These are phyloP conservation scores for Cyberlindnera japonica DNA, from an alignment of 805 yeast genomes.

Conservation along the genomic window DNA sequence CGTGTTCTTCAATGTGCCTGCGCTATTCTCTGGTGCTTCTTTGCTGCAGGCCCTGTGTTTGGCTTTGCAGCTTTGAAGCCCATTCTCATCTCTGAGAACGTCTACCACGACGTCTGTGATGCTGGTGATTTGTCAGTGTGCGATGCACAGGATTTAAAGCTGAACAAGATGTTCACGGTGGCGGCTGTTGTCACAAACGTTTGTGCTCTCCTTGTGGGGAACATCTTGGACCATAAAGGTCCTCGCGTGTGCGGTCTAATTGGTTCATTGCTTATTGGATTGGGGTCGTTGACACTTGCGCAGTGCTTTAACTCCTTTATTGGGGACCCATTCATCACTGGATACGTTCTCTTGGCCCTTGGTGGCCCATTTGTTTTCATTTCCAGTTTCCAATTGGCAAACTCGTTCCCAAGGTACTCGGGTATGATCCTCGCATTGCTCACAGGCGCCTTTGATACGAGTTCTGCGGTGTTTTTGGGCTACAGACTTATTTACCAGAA, in stretches of 20 bases:
- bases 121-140: conserved; percentile 38
- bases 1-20: conserved; percentile 36
- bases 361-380: conserved; percentile 96
- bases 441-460: conserved; percentile 93
- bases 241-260: conserved; percentile 75
- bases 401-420: conserved; percentile 76
- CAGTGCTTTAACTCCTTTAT: conserved; percentile 31
- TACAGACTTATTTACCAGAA: conserved; percentile 64
- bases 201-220: conserved; percentile 79
- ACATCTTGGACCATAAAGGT: conserved; percentile 72
- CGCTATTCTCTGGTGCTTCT: conserved; percentile 81
- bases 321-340: conserved; percentile 66
- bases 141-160: conserved; percentile 72
- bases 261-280: conserved; percentile 58
- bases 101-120: conserved; percentile 62
- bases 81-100: conserved; percentile 69
- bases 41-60: conserved; percentile 91
- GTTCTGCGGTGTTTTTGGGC: conserved; percentile 79
- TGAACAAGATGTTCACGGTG: conserved; percentile 77
- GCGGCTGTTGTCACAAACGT: conserved; percentile 87
- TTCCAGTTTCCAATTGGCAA: conserved; percentile 85
- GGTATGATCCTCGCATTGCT: conserved; percentile 78
- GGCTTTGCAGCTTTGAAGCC: conserved; percentile 96
- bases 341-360: conserved; percentile 73
- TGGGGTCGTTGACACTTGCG: conserved; percentile 51